These are phyloP conservation scores for Prototheca cutis DNA, from an alignment of 163 green algal species.

Conservation along the genomic window DNA sequence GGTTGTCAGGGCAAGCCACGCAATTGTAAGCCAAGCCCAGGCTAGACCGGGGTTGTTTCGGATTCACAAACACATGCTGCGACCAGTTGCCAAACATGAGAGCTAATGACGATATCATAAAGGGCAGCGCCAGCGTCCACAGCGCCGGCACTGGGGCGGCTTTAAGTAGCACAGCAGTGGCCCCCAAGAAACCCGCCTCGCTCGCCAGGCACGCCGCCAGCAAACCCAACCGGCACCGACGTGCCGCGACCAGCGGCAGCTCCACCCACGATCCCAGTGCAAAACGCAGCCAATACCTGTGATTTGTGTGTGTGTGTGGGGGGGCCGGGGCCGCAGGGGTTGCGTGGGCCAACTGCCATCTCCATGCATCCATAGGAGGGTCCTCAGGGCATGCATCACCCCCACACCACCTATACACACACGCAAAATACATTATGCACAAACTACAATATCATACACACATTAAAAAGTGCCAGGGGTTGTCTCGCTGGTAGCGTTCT, in stretches of 20 bases:
- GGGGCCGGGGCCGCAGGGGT: too few relatives aligned
- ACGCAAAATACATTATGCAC: too few relatives aligned
- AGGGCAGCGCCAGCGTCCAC: slow-evolving; percentile 66
- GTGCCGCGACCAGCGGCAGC: slow-evolving; percentile 55
- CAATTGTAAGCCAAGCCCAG: slow-evolving; percentile 77
- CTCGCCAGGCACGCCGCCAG: slow-evolving; percentile 17
- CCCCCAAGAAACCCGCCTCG: slow-evolving; percentile 35
- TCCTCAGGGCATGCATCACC: too few relatives aligned
- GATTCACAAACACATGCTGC: slow-evolving; percentile 83
- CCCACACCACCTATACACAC: too few relatives aligned
- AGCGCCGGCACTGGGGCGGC: slow-evolving; percentile 43
- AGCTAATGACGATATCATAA: slow-evolving; percentile 57
- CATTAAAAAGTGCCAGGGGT: slow-evolving; percentile 50
- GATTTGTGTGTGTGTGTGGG: too few relatives aligned
- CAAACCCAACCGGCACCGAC: slow-evolving; percentile 23
- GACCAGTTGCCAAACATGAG: slow-evolving; percentile 92
- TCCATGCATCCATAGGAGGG: too few relatives aligned
- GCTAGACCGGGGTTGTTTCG: slow-evolving; percentile 19
- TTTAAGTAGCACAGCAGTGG: slow-evolving; percentile 24
- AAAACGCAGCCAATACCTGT: slow-evolving; percentile 80
- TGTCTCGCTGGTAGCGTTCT: slow-evolving; percentile 70
- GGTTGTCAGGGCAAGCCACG: slow-evolving; percentile 62
- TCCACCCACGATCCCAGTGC: slow-evolving; percentile 51
- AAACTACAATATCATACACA: too few relatives aligned
- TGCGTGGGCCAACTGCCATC: too few relatives aligned